Evolutionary conservation across 345 rosid genomes (phyloP), one percentile per base, ranked within the genome.

Genomic region (Excoecaria agallocha): DNA sequence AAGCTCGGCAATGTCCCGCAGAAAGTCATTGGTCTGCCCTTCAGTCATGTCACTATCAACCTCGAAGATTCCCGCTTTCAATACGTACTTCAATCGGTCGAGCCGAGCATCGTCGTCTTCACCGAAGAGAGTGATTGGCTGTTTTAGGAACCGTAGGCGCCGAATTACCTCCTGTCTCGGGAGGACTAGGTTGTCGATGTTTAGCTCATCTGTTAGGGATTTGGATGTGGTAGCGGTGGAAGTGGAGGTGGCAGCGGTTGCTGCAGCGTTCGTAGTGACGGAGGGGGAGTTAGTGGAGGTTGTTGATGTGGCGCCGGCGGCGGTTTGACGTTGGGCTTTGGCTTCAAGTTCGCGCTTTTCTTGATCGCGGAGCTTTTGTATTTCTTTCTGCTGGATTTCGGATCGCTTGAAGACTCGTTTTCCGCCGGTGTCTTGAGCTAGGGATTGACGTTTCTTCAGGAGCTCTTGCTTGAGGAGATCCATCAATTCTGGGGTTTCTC

Each of bases 11-110:
- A 95, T 91, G 60, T 95, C 99, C 6, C 99, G 91, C 73, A 91
- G 80, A 85, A 95, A 95, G 78, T 95, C 99, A n/a, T 95, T 95
- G 39, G 98, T 95, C 80, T 95, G 98, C 6, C 99, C 99, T 69
- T 93, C 99, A 1, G 89, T 93, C 86, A 90, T 83, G 56, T 95
- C 99, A 59, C 91, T 93, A 64, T 95, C 98, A 12, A 95, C 97
- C 86, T 95, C 99, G 66, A 95, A 95, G 38, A 82, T 73, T 49
- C 99, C 99, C 2, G 93, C 89, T 60, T 89, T 93, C 72, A 95
- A 77, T 19, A 95, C 94, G 50, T 86, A 85, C 75, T 93, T 95
- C 51, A 95, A 85, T 45, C 99, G 82, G 74, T 91, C 98, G 10
- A 95, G 93, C 16, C 99, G 84, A 0, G 98, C 89, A 7, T 82